Evolutionary conservation across 345 rosid species (phyloP).

Genomic region (Gossypium mustelinum): DNA sequence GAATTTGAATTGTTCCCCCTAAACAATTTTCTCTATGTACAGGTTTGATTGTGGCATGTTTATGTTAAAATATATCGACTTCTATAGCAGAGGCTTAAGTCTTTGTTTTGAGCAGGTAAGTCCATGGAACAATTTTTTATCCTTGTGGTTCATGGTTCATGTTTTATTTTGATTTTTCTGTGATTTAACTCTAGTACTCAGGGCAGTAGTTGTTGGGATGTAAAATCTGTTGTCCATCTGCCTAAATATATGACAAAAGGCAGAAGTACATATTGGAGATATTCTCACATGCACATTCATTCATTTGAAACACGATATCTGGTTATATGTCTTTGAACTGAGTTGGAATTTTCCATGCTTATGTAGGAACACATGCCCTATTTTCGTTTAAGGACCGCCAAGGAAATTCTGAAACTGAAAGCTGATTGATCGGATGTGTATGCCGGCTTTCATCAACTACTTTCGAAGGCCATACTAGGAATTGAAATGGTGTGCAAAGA

Average conservation of each 20-base stretch:
- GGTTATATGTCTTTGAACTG: neutral
- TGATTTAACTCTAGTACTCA: neutral
- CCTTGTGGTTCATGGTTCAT: neutral
- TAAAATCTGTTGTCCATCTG: neutral
- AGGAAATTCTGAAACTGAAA: slow-evolving; percentile 77
- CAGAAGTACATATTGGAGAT: neutral
- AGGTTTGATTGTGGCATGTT: no score
- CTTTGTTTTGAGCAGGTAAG: slow-evolving; percentile 89
- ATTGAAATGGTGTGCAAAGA: neutral
- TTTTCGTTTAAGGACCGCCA: slow-evolving; percentile 81
- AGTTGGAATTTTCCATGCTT: neutral
- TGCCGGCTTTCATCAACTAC: neutral
- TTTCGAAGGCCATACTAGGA: neutral
- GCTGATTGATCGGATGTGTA: slow-evolving; percentile 58
- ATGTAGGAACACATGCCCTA: slow-evolving; percentile 90
- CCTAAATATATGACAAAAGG: neutral
- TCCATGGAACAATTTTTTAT: neutral
- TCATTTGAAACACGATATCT: neutral
- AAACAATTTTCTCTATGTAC: no score
- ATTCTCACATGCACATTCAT: neutral
- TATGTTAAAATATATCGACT: no score
- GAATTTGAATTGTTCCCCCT: no score
- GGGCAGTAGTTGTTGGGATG: neutral
- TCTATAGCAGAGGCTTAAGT: slow-evolving; percentile 6
- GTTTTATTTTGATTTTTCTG: neutral